A percentile compares a stretch with the other conserved stretches of the same genome.
phyloP scores from a whole-genome alignment of 495 filamentous ascomycete genomes.

The Aspergillus baeticus region DNA sequence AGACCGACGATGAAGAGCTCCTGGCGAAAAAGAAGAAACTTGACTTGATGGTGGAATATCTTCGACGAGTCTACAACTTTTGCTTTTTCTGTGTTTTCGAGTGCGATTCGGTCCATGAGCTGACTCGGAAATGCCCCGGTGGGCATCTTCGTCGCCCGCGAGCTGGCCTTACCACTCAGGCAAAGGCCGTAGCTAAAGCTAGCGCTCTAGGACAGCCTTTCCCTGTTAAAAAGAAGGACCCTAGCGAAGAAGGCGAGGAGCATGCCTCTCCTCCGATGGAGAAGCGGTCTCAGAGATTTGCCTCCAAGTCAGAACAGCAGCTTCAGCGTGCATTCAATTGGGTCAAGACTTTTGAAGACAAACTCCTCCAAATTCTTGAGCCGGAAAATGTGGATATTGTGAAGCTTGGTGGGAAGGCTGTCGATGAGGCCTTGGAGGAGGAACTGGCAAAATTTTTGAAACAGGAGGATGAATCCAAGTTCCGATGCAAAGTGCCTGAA shows the following conservation, averaged over 20 bases:
- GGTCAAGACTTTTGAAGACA: slow-evolving; percentile 99
- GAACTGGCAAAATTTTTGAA: slow-evolving; percentile 87
- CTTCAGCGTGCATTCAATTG: slow-evolving; percentile 94
- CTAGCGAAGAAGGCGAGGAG: slow-evolving; percentile 63
- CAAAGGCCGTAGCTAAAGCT: slow-evolving; percentile 81
- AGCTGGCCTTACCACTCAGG: slow-evolving; percentile 73
- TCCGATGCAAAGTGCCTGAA: slow-evolving; percentile 91
- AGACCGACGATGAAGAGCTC: slow-evolving; percentile 86
- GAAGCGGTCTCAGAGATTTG: slow-evolving; percentile 63
- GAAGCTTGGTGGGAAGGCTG: slow-evolving; percentile 86
- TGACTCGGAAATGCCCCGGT: slow-evolving; percentile 92
- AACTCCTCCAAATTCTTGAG: slow-evolving; percentile 86
- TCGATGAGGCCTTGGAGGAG: slow-evolving; percentile 82
- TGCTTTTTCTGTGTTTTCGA: slow-evolving; percentile 99
- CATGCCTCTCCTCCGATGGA: slow-evolving; percentile 59
- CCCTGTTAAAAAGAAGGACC: slow-evolving; percentile 72
- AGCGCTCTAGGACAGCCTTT: slow-evolving; percentile 78
- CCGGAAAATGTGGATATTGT: slow-evolving; percentile 79
- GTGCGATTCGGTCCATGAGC: slow-evolving; percentile 92
- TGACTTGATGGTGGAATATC: slow-evolving; percentile 92
- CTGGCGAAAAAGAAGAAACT: slow-evolving; percentile 92
- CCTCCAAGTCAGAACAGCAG: slow-evolving; percentile 80
- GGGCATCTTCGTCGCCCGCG: slow-evolving; percentile 92
- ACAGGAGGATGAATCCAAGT: slow-evolving; percentile 96
- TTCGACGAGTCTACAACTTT: slow-evolving; percentile 95